Base-by-base conservation (phyloP, 148 eudicot genomes). In the Dysphania ambrosioides region DNA sequence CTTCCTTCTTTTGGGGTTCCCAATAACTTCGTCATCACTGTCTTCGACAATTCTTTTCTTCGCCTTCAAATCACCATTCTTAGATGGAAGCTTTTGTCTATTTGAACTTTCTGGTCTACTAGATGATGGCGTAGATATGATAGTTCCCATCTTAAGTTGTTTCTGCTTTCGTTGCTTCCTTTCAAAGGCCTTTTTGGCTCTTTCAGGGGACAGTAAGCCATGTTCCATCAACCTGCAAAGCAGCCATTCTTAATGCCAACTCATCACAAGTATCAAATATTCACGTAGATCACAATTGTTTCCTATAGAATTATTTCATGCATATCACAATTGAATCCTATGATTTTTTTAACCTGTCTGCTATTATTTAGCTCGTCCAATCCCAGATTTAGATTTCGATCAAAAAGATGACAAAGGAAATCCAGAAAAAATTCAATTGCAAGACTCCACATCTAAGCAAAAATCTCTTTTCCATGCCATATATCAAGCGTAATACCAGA, bases 221-320 rank as follows among this genome's bases (percentile, higher is more conserved):
- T 89, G 98, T 76, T 91, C 98, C 98, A 93, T 91, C 85, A 91
- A 67, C 98, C 97, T 93, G 86, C 66, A 78, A 79, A 68, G 32
- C 38, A 56, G 27, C 32, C 74, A 26, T 15, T 51, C 38, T 66
- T 72, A 32, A 44, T 69, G 40, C 8, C 26, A n/a, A 41, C 23
- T 40, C 42, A 32, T 23, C 49, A 68, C 12, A 68, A 66, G 11
- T 12, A 10, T 34, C 49, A 53, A 24, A 35, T 30, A 10, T 23
- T 71, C 60, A 53, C 23, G 1, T 15, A 16, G 13, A 26, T 40
- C 16, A 57, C 30, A 26, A 68, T 56, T 2, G 59, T 21, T 16
- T 70, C 16, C 38, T 13, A 69, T 3, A 21, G 4, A 30, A 44
- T 11, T 60, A 5, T 27, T 30, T 60, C 30, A 30, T 30, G n/a